A percentile compares a stretch with the other conserved stretches of the same genome.
phyloP scores from a whole-genome alignment of 1,284 basidiomycete species.

The Irpex rosettiformis region DNA sequence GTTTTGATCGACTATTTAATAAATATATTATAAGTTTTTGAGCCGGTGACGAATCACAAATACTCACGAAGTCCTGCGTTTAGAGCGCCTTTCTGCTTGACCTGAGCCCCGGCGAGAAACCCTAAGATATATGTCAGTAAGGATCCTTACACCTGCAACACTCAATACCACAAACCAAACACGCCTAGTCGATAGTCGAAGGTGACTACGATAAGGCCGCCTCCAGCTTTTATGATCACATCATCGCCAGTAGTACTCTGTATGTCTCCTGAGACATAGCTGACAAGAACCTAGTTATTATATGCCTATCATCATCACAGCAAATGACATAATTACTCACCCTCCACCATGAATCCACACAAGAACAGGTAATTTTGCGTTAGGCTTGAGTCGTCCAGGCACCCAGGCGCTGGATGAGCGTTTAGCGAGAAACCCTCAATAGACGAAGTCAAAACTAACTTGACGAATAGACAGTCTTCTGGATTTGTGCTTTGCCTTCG shows the following conservation, averaged over 20 bases:
- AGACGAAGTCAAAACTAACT: neutral
- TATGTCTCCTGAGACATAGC: neutral
- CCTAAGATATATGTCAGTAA: neutral
- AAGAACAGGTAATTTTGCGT: neutral
- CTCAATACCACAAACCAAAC: neutral
- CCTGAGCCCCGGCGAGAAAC: neutral
- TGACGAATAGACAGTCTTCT: neutral
- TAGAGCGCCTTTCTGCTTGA: neutral
- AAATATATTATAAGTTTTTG: neutral
- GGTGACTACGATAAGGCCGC: neutral
- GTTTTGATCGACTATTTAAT: neutral
- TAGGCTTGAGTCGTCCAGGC: neutral
- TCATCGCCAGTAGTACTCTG: neutral
- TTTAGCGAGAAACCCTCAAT: neutral
- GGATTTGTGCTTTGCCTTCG: neutral
- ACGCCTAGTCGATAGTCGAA: neutral
- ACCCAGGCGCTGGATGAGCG: neutral
- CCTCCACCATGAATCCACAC: constrained; percentile 2
- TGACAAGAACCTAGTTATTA: neutral
- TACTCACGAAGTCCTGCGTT: neutral
- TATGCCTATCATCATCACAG: neutral
- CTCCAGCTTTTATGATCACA: neutral
- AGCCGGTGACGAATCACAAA: neutral
- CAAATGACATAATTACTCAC: neutral
- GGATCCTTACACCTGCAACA: neutral